Base-by-base conservation (phyloP, 2,329 filamentous ascomycete species). In the Periglandula ipomoeae region DNA sequence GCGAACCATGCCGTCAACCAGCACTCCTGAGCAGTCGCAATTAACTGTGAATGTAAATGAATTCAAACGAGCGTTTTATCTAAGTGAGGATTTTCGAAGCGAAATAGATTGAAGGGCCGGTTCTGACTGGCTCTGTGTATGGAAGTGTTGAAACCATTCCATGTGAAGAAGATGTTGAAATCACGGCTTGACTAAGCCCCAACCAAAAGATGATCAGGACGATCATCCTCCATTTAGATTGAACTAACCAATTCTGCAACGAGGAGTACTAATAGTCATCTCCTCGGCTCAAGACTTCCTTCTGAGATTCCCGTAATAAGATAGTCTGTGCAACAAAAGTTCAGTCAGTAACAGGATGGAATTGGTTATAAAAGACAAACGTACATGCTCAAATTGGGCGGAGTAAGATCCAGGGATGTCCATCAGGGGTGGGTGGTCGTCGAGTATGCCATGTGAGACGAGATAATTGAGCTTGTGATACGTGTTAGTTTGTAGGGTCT, bases 311-410 rank as follows among this genome's bases (percentile, higher is more conserved):
- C 15, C 69, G 64, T 23, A 76, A 59, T 27, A 77, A 49, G 43
- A 76, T 65, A 0, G 74, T 77, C 73, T 76, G 50, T 1, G 27
- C 30, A 10, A 32, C 10, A 32, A 10, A 13, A 32, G 15, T 10
- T 32, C 30, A 32, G 30, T 30, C 3, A 30, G 27, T 30, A 30
- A 15, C 30, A 32, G 2, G 20, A 23, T 30, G 19, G 8, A 2
- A 11, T 10, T 15, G 30, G 3, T 10, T 15, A 32, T 11, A 15
- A 32, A 11, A 15, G 30, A 4, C 30, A 32, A 8, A 56, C 53
- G 47, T 57, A 71, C 69, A 59, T 74, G 81, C 64, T 84, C 81
- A 58, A 78, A 84, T 55, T 84, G 81, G 9, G 81, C 81, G 5
- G 76, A 73, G 58, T 82, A 83, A 1, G 79, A 82, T 2, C 79